These are phyloP conservation scores for Marchantia polymorpha DNA, from an alignment of 225 moss, liverwort and hornwort genomes.

Conservation along the genomic window DNA sequence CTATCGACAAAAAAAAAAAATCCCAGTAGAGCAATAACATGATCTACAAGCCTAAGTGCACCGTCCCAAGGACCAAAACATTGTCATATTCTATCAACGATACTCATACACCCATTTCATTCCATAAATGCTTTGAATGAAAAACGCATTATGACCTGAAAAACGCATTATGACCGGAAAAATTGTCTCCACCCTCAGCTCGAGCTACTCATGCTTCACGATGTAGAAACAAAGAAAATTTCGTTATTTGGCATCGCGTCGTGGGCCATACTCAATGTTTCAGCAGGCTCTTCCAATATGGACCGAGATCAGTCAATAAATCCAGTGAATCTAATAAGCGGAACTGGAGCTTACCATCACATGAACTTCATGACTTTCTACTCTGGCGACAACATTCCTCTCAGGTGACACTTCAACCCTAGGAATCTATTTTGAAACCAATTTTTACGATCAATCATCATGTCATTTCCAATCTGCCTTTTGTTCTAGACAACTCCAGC, in stretches of 20 bases:
- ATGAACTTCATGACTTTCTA: background rate
- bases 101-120: background rate
- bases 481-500: background rate
- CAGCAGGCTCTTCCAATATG: background rate
- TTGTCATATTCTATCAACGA: background rate
- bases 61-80: background rate
- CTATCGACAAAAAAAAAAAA: background rate
- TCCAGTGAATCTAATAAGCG: background rate
- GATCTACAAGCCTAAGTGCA: background rate
- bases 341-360: background rate
- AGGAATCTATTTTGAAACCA: background rate
- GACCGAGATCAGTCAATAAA: background rate
- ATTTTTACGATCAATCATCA: background rate
- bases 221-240: background rate
- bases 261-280: background rate
- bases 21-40: background rate
- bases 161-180: background rate
- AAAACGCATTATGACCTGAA: background rate
- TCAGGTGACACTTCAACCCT: background rate
- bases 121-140: background rate
- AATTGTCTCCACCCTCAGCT: background rate
- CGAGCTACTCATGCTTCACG: background rate
- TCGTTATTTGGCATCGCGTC: background rate
- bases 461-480: background rate
- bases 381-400: background rate